Evolutionary conservation across 768 basidiomycete genomes (phyloP).

Genomic region (Boletus huronensis): DNA sequence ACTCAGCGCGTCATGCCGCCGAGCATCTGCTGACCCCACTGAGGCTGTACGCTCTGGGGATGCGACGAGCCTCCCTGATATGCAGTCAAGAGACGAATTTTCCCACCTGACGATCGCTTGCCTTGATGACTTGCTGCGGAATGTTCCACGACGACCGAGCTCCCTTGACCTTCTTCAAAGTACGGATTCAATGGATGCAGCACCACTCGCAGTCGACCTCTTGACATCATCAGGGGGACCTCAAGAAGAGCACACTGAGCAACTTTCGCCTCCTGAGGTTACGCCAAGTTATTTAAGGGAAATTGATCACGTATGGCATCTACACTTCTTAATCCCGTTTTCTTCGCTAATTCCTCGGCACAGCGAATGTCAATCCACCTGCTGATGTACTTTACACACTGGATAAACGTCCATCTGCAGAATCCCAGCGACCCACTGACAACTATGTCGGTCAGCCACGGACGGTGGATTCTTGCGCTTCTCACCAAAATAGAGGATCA

Average conservation of each 20-base stretch:
- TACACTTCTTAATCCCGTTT: background rate
- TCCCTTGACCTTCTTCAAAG: background rate
- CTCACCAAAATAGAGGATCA: conserved; percentile 66
- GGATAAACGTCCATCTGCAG: conserved; percentile 65
- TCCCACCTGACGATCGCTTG: background rate
- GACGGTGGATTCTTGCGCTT: conserved; percentile 76
- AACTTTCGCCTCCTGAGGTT: conserved; percentile 48
- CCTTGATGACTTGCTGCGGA: background rate
- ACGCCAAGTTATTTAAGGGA: conserved; percentile 52
- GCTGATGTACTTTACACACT: conserved; percentile 80
- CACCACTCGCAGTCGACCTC: background rate
- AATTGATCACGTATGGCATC: conserved; percentile 62
- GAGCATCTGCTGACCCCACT: conserved; percentile 35
- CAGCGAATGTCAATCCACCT: conserved; percentile 72
- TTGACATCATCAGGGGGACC: background rate
- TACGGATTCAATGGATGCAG: background rate
- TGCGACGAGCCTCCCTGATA: background rate
- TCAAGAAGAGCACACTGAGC: background rate
- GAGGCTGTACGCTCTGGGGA: background rate
- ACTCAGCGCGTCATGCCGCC: conserved; percentile 13
- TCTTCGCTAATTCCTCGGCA: conserved; percentile 8
- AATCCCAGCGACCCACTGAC: conserved; percentile 35
- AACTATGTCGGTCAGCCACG: conserved; percentile 53
- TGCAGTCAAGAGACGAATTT: conserved; percentile 1
- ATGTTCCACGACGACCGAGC: background rate